A percentile compares a stretch with the other conserved stretches of the same genome.
These are phyloP conservation scores for Cordyceps sp. DNA, from an alignment of 2,329 filamentous ascomycete species.

Conservation along the genomic window DNA sequence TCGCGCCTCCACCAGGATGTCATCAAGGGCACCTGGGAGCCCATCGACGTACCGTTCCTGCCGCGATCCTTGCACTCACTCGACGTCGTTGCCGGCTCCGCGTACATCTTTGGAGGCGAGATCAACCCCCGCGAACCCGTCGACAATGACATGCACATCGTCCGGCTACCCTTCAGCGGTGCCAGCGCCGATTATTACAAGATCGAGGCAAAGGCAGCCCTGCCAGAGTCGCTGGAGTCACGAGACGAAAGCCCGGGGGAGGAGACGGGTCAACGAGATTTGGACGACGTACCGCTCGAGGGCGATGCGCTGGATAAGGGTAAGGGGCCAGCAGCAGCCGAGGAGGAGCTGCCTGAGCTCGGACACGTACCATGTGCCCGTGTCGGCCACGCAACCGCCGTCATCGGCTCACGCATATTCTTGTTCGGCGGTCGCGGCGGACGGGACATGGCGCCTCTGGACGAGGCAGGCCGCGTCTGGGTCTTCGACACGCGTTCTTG, in stretches of 20 bases:
- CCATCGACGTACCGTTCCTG: constrained; percentile 35
- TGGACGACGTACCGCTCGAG: constrained; percentile 20
- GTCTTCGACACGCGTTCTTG: constrained; percentile 49
- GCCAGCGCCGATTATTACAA: constrained; percentile 41
- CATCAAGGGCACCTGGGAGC: constrained; percentile 44
- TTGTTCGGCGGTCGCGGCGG: constrained; percentile 68
- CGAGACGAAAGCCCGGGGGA: neutral
- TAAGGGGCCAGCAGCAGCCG: constrained; percentile 16
- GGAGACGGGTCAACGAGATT: neutral
- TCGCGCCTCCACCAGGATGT: constrained; percentile 8
- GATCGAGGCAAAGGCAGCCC: constrained; percentile 7
- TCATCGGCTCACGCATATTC: constrained; percentile 56
- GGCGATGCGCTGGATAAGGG: constrained; percentile 17
- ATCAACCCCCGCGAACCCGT: constrained; percentile 43
- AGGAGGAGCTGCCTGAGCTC: constrained; percentile 8
- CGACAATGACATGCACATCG: constrained; percentile 55
- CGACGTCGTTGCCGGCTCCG: constrained; percentile 36
- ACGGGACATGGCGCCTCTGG: constrained; percentile 48
- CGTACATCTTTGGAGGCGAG: constrained; percentile 67
- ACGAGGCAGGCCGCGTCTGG: constrained; percentile 64
- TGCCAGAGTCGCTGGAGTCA: constrained; percentile 17
- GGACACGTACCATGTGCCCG: constrained; percentile 45
- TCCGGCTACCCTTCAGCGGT: constrained; percentile 42
- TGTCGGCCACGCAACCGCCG: constrained; percentile 55
- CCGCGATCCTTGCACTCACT: constrained; percentile 61